Evolutionary conservation across 2,329 filamentous ascomycete genomes (phyloP), one percentile per base, ranked within the genome.

Genomic region (Fusarium aywerte): DNA sequence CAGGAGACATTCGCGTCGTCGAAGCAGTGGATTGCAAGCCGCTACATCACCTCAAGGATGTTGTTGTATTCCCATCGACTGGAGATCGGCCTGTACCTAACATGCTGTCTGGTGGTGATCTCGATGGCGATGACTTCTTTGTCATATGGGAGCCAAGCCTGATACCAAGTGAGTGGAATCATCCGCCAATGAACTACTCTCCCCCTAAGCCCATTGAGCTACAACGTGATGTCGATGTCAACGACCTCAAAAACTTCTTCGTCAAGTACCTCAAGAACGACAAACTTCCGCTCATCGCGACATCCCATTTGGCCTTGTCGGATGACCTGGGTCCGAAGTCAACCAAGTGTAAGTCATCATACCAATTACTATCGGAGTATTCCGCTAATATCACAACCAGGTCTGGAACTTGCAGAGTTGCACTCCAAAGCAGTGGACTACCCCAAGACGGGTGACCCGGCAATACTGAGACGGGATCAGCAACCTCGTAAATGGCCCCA

Each of bases 341-440:
- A 65, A 70, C 81, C 0, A 88, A 85, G 58, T 98, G 94, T 86
- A 78, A 82, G 85, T 77, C 25, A 9, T 27, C 27, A n/a, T n/a
- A n/a, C n/a, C n/a, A n/a, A n/a, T n/a, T n/a, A n/a, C n/a, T n/a
- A n/a, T n/a, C n/a, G n/a, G n/a, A n/a, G n/a, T n/a, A n/a, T 29
- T 52, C 39, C 18, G 18, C 36, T 63, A 51, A 71, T 25, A n/a
- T 20, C 15, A 5, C 5, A 27, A 36, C 3, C 44, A 88, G 87
- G 87, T 71, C 79, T 96, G 1, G 81, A 88, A 49, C 83, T 98
- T 6, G 93, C 95, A 4, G 81, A 85, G 10, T 80, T 98, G 4
- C 96, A 99, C 76, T 98, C 96, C 0, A 88, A 89, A 70, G 95
- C 96, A 0, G 96, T 99, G 1, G 96, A 99, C 76, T 99, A 96